phyloP scores from a whole-genome alignment of 2,329 filamentous ascomycete species.

The Neopestalotiopsis rosae region DNA sequence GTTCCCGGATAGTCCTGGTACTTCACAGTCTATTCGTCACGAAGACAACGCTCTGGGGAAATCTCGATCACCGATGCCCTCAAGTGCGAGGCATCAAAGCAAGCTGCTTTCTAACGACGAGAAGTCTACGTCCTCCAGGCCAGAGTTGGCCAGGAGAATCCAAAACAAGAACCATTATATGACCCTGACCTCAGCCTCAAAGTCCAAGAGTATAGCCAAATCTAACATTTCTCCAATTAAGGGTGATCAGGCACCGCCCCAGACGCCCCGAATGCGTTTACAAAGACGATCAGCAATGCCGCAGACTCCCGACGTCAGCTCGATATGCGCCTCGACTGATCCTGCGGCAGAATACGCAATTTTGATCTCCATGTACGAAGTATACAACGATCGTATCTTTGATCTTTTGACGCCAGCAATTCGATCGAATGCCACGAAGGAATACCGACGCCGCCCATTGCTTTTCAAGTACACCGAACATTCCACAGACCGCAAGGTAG shows the following conservation, averaged over 20 bases:
- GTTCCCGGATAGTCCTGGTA: slow-evolving; percentile 44
- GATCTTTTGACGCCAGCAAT: slow-evolving; percentile 78
- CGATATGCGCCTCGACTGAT: slow-evolving; percentile 71
- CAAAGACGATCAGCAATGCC: slow-evolving; percentile 75
- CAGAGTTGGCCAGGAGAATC: slow-evolving; percentile 39
- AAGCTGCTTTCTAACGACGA: slow-evolving; percentile 14
- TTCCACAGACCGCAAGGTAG: slow-evolving; percentile 90
- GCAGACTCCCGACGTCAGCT: slow-evolving; percentile 74
- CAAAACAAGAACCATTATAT: slow-evolving; percentile 44
- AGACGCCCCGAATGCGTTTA: slow-evolving; percentile 66
- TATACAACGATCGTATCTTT: slow-evolving; percentile 98
- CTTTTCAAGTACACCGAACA: slow-evolving; percentile 91
- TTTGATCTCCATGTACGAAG: slow-evolving; percentile 96
- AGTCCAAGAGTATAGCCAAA: slow-evolving; percentile 50
- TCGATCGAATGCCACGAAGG: slow-evolving; percentile 67
- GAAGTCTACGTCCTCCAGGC: slow-evolving; percentile 29
- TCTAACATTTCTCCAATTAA: slow-evolving; percentile 47
- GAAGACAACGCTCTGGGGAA: slow-evolving; percentile 32
- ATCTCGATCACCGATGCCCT: slow-evolving; percentile 34
- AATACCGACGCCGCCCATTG: slow-evolving; percentile 76
- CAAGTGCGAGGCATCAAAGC: slow-evolving; percentile 25
- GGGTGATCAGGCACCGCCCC: slow-evolving; percentile 57
- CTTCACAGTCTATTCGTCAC: slow-evolving; percentile 49
- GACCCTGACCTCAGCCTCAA: slow-evolving; percentile 51
- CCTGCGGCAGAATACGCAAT: slow-evolving; percentile 81